Percentiles rank a stretch among this genome's conserved stretches.
Conservation (phyloP, 495 filamentous ascomycete species). For the Niebla homalea region DNA sequence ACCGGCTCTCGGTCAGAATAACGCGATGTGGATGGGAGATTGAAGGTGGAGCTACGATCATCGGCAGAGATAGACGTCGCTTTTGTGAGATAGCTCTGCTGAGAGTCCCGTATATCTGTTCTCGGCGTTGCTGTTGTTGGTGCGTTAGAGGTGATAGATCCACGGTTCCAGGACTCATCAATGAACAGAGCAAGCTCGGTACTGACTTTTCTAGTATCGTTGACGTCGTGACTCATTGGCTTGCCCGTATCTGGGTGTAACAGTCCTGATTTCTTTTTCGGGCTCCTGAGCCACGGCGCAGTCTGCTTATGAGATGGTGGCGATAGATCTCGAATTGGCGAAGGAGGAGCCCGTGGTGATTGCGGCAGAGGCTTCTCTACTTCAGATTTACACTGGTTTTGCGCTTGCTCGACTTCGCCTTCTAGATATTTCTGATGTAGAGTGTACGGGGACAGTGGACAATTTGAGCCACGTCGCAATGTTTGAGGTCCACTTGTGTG, state of each 20-base stretch:
- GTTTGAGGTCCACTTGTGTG: slow-evolving; percentile 22
- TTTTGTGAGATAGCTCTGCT: slow-evolving; percentile 29
- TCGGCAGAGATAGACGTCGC: slow-evolving; percentile 35
- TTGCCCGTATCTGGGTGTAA: slow-evolving; percentile 26
- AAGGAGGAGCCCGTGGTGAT: too few species aligned
- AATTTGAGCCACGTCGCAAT: slow-evolving; percentile 5
- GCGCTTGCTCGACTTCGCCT: background rate
- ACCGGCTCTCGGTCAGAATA: too few species aligned
- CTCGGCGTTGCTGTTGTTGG: slow-evolving; percentile 29
- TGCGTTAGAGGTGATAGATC: slow-evolving; percentile 39
- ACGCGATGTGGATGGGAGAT: too few species aligned
- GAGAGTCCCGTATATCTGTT: slow-evolving; percentile 24
- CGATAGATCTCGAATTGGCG: background rate
- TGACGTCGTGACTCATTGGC: slow-evolving; percentile 38
- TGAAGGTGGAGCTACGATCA: background rate
- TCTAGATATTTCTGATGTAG: slow-evolving; percentile 9
- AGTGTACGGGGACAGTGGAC: slow-evolving; percentile 8
- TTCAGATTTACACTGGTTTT: background rate
- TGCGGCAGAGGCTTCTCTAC: too few species aligned
- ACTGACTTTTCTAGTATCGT: slow-evolving; percentile 52
- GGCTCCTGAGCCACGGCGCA: slow-evolving; percentile 19
- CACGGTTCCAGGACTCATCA: slow-evolving; percentile 72
- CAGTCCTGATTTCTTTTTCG: slow-evolving; percentile 10
- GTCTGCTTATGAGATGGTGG: too few species aligned
- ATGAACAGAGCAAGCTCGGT: slow-evolving; percentile 54